Evolutionary conservation across 1,284 basidiomycete genomes (phyloP).

Genomic region (Apiotrichum domesticum): DNA sequence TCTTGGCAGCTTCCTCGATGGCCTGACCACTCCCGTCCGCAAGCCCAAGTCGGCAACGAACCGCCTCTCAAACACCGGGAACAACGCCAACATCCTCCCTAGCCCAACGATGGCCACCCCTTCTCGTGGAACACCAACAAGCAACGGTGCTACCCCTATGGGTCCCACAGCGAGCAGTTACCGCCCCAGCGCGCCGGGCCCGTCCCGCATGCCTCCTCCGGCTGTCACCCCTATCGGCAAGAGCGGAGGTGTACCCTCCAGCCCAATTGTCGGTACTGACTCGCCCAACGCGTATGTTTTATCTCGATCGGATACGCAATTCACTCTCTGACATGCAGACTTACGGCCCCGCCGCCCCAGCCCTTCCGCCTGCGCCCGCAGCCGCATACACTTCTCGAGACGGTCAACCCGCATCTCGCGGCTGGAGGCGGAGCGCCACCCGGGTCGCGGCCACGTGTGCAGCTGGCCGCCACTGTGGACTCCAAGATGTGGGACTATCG

Average conservation of each 20-base stretch:
- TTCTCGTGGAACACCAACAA: conserved; percentile 1
- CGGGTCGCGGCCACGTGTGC: conserved; percentile 25
- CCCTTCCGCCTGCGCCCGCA: conserved; percentile 36
- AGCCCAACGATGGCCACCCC: conserved; percentile 22
- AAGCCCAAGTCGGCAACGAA: conserved; percentile 15
- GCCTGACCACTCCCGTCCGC: conserved; percentile 31
- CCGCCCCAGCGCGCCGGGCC: conserved; percentile 15
- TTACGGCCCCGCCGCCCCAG: conserved; percentile 20
- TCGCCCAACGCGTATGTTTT: conserved; percentile 14
- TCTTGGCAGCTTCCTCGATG: conserved; percentile 42
- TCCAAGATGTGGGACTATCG: conserved; percentile 52
- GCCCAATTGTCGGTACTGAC: conserved; percentile 13
- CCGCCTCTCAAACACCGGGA: conserved; percentile 21
- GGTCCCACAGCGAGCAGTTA: conserved; percentile 14
- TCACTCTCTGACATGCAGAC: conserved; percentile 2
- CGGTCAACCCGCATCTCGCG: conserved; percentile 43
- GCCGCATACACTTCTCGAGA: conserved; percentile 40
- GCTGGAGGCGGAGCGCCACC: conserved; percentile 10
- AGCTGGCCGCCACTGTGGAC: conserved; percentile 24
- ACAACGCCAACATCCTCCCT: conserved; percentile 18
- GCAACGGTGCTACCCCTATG: conserved; percentile 10
- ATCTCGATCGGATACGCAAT: background rate
- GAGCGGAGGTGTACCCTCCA: conserved; percentile 3
- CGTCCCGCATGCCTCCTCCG: conserved; percentile 17
- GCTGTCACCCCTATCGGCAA: conserved; percentile 22